Conservation (phyloP, 441 rosid genomes). For the Dalechampia spathulata region DNA sequence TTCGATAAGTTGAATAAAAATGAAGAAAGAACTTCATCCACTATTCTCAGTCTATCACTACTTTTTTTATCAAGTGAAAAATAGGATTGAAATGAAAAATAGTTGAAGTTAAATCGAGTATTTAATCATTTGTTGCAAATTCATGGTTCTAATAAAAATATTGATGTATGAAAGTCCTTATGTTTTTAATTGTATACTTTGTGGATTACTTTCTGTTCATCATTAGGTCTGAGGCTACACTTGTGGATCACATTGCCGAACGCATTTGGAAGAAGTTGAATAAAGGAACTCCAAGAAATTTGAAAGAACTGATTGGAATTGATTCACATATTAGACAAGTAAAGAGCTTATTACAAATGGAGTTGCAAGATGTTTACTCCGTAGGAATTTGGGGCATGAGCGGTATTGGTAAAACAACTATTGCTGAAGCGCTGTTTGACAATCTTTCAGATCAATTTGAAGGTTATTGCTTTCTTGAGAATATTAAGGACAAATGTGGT, state of each 20-base stretch:
- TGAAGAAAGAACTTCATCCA: too few species aligned
- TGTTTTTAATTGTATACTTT: too few species aligned
- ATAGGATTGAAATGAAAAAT: too few species aligned
- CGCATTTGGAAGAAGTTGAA: background rate
- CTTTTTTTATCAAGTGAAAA: too few species aligned
- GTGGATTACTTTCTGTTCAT: background rate
- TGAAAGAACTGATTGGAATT: background rate
- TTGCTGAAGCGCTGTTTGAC: slow-evolving; percentile 8
- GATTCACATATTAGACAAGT: background rate
- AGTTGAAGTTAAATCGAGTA: too few species aligned
- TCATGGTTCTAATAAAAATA: too few species aligned
- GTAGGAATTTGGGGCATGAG: slow-evolving; percentile 17
- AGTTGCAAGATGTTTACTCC: background rate
- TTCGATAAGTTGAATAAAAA: too few species aligned
- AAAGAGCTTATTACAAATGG: background rate
- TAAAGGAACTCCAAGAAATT: background rate
- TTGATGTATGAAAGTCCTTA: too few species aligned
- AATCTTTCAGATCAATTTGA: background rate
- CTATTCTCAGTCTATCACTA: too few species aligned
- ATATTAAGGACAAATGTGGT: slow-evolving; percentile 6
- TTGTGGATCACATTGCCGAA: background rate
- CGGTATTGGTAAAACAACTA: slow-evolving; percentile 11
- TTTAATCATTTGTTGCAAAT: too few species aligned
- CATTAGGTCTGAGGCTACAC: background rate
- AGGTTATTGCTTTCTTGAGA: slow-evolving; percentile 3